Evolutionary conservation across 305 asterid genomes (phyloP).

Genomic region (Fraxinus ornus): DNA sequence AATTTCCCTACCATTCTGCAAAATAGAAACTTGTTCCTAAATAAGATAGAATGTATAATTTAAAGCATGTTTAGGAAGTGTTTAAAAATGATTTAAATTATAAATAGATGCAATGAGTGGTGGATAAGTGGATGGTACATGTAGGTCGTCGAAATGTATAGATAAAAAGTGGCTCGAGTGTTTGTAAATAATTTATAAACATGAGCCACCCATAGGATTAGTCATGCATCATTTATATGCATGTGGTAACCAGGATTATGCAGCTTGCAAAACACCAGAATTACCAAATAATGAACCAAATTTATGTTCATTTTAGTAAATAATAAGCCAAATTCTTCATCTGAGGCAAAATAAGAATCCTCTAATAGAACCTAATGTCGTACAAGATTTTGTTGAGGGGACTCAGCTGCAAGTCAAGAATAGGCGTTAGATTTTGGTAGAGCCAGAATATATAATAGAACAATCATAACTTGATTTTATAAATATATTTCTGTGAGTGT

Average conservation of each 20-base stretch:
- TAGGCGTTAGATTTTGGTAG: not conserved
- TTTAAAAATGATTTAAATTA: no score
- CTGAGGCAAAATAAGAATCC: not conserved
- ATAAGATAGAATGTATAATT: not conserved
- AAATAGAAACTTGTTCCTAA: not conserved
- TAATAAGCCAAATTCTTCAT: not conserved
- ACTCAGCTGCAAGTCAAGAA: not conserved
- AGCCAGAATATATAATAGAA: not conserved
- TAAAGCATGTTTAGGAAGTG: not conserved
- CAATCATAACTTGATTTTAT: not conserved
- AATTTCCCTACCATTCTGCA: not conserved
- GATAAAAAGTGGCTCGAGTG: no score
- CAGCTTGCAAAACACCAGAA: not conserved
- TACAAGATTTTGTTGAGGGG: not conserved
- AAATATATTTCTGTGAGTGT: not conserved
- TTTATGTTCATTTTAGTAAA: not conserved
- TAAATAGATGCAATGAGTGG: not conserved
- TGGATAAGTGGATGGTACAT: not conserved
- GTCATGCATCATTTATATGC: not conserved
- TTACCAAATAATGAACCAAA: not conserved
- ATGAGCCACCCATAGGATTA: not conserved
- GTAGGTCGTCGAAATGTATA: not conserved
- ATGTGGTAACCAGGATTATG: not conserved
- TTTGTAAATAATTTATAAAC: not conserved
- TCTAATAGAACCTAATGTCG: not conserved